Evolutionary conservation across 169 alveolate species (phyloP).

Genomic region (Hepatocystis sp.): DNA sequence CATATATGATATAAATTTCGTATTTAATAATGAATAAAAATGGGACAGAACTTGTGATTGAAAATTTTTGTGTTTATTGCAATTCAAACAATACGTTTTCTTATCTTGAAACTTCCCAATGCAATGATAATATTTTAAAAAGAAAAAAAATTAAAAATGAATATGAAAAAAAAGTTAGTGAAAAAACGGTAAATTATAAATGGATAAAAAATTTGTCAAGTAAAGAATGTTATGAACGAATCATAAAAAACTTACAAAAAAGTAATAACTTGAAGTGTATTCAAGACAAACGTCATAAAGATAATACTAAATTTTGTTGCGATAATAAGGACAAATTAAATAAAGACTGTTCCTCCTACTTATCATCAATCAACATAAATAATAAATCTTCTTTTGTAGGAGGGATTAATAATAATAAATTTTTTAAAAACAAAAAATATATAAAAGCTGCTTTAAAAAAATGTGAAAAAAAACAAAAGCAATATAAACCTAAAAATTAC

Average conservation of each 20-base stretch:
- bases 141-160: slow-evolving; percentile 6
- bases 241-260: slow-evolving; percentile 4
- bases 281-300: neutral
- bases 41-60: slow-evolving; percentile 2
- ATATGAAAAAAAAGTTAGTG: slow-evolving; percentile 20
- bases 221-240: slow-evolving; percentile 11
- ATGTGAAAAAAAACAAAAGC: neutral
- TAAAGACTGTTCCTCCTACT: neutral
- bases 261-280: neutral
- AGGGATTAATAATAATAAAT: neutral
- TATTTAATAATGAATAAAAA: neutral
- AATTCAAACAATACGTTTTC: slow-evolving; percentile 35
- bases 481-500: no score
- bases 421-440: slow-evolving; percentile 16
- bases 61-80: slow-evolving; percentile 50
- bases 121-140: neutral
- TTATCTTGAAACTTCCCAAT: slow-evolving; percentile 8
- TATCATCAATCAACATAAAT: neutral
- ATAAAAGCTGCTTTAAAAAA: slow-evolving; percentile 11
- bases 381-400: slow-evolving; percentile 3
- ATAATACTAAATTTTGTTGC: no score
- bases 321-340: no score
- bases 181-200: slow-evolving; percentile 25
- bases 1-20: no score
- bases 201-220: slow-evolving; percentile 55